Percentiles rank a stretch among this genome's conserved stretches.
Conservation (phyloP, 345 rosid genomes). For the Eucalyptus regnans region DNA sequence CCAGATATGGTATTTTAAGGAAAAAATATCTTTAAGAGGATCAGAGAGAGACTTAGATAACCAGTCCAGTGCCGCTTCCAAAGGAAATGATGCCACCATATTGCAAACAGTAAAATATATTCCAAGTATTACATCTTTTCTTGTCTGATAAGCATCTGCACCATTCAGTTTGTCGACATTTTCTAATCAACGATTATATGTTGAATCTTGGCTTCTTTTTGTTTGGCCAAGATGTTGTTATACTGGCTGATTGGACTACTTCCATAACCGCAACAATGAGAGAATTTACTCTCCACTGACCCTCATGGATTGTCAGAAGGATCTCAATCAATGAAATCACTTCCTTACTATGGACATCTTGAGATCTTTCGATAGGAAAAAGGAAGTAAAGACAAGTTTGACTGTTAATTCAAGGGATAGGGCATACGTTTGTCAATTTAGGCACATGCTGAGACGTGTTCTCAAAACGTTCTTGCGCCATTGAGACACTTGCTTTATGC, state of each 20-base stretch:
- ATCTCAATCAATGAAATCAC: not conserved
- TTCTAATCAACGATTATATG: not conserved
- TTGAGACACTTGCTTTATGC: not conserved
- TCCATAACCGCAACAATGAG: not conserved
- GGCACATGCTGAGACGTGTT: not conserved
- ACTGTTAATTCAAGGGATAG: not conserved
- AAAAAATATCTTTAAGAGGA: not conserved
- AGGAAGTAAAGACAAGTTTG: not conserved
- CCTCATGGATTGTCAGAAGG: not conserved
- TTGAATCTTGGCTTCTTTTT: not conserved
- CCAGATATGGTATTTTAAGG: not conserved
- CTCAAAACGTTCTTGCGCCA: conserved; percentile 1
- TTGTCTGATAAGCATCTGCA: not conserved
- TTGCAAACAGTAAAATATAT: not conserved
- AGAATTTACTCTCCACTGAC: not conserved
- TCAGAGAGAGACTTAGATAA: not conserved
- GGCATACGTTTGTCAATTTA: conserved; percentile 13
- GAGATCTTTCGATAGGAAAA: not conserved
- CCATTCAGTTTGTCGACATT: not conserved
- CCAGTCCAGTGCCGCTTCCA: not conserved
- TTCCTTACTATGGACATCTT: not conserved
- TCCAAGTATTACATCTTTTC: not conserved
- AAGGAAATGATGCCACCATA: not conserved
- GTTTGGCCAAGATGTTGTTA: not conserved
- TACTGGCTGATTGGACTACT: not conserved